Evolutionary conservation across 768 basidiomycete species (phyloP).

Genomic region (Pholiota molesta): DNA sequence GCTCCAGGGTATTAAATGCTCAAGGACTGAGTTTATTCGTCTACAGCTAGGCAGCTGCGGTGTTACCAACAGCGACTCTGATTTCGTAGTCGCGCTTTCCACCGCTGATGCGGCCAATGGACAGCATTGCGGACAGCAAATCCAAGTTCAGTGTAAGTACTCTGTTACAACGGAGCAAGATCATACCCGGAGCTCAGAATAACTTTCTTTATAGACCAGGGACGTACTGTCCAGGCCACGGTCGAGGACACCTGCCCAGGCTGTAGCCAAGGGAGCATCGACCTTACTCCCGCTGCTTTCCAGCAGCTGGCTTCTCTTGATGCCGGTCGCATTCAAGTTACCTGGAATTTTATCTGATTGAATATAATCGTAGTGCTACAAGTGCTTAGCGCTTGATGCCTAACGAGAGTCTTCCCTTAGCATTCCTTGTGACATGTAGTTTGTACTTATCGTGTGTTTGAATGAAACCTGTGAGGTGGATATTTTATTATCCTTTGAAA

Average conservation of each 20-base stretch:
- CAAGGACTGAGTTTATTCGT: too few species aligned
- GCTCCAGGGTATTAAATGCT: too few species aligned
- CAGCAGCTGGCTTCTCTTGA: not conserved
- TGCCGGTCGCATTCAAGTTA: slow-evolving; percentile 1
- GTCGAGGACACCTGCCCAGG: slow-evolving; percentile 1
- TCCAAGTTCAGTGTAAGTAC: not conserved
- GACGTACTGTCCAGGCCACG: not conserved
- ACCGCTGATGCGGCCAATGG: not conserved
- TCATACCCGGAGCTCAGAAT: not conserved
- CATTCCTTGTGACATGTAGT: too few species aligned
- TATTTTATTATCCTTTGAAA: too few species aligned
- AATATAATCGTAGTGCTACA: not conserved
- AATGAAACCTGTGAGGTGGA: too few species aligned
- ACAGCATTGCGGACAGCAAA: not conserved
- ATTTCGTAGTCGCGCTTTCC: slow-evolving; percentile 1
- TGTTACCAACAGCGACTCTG: not conserved
- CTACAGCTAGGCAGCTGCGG: not conserved
- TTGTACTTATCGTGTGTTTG: too few species aligned
- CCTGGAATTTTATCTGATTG: not conserved
- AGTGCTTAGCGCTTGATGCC: too few species aligned
- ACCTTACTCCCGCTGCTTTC: slow-evolving; percentile 3
- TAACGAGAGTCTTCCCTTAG: too few species aligned
- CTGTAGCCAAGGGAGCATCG: not conserved
- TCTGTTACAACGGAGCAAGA: not conserved
- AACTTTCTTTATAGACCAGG: not conserved